These are phyloP conservation scores for Beauveria sp. DNA, from an alignment of 2,329 filamentous ascomycete species.

Conservation along the genomic window DNA sequence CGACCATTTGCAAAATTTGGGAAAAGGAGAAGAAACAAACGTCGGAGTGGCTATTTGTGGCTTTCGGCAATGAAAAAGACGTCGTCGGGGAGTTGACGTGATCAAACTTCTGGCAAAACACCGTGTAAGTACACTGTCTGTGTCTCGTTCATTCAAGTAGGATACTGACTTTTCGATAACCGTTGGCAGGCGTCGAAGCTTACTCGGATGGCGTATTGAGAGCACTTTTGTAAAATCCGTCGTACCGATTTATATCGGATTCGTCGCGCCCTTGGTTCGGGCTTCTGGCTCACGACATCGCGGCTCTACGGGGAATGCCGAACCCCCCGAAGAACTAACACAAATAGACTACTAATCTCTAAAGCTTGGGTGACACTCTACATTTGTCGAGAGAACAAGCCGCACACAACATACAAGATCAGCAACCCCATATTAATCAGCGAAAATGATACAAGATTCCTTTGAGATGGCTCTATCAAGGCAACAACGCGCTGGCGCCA, in stretches of 20 bases:
- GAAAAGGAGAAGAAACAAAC: neutral
- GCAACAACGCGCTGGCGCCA: neutral
- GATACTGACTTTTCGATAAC: neutral
- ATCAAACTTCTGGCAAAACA: neutral
- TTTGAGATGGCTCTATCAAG: neutral
- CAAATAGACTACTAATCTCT: too few relatives aligned
- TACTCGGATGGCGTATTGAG: too few relatives aligned
- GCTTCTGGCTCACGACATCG: neutral
- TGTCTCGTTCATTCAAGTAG: neutral
- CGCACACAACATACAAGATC: too few relatives aligned
- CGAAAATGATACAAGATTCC: conserved; percentile 3
- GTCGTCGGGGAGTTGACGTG: neutral
- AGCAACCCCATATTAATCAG: neutral
- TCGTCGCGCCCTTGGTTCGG: too few relatives aligned
- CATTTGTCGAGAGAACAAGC: too few relatives aligned
- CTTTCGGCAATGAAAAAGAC: neutral
- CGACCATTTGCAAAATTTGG: neutral
- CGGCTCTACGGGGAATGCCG: neutral
- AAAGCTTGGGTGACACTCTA: too few relatives aligned
- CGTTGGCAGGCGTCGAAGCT: neutral
- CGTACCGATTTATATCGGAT: too few relatives aligned
- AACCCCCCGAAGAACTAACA: too few relatives aligned
- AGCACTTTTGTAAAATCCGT: too few relatives aligned
- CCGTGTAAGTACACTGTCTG: neutral
- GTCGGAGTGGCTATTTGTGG: neutral